Base-by-base conservation (phyloP, 305 asterid species). In the Ilex paraguariensis region DNA sequence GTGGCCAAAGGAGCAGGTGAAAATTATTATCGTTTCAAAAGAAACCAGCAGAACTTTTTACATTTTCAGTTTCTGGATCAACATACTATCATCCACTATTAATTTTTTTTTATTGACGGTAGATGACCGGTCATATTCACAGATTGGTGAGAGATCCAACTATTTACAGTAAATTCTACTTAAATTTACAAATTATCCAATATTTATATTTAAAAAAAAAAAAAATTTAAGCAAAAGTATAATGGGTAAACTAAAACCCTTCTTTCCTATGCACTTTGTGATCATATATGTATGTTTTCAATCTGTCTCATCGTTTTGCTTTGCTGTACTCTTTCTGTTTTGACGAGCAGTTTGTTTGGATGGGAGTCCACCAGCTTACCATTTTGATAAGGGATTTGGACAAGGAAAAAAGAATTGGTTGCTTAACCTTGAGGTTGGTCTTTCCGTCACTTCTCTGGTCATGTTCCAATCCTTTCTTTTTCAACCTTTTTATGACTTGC, bases 361-460 rank as follows among this genome's bases (percentile, higher is more conserved):
- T 31, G 61, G 61, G 13, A 57, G 61, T 15, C 61, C 61, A 36
- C 61, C 61, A 2, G 61, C 61, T 6, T 57, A 57, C 39, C 44
- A 57, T 12, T 31, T 28, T 31, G 42, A 28, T 17, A 31, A 11
- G 17, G 61, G 61, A 31, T 57, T 33, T 57, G 61, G 61, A 12
- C 6, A 8, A 3, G 46, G 61, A 11, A 36, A 21, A 3, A 31
- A 31, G 13, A 57, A 33, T 17, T 57, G 61, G 61, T 3, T 57
- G 17, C 42, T 31, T 28, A 3, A 28, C 39, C 14, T 57, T 31
- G 45, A 57, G 42, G 61, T 57, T 36, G 6, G 56, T 52, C 4
- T 3, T 14, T 16, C 17, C 0, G 2, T 52, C 56, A 52, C 13
- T 52, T 52, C n/a, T 16, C 7, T 52, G 56, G 7, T 6, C 16